Conservation (phyloP, 768 basidiomycete species). For the Termitomyces sp. region DNA sequence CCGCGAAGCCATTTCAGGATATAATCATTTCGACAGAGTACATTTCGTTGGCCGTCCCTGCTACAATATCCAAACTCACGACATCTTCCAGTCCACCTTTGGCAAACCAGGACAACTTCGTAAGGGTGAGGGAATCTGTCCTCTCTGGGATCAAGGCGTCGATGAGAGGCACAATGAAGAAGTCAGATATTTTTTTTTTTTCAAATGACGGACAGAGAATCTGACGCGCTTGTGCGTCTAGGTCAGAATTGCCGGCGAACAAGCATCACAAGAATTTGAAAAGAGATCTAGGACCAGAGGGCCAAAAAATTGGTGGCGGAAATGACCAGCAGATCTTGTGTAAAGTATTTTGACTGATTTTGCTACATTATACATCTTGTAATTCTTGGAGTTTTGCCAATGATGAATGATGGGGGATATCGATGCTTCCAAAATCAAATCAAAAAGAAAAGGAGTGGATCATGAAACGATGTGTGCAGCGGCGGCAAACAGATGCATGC, state of each 20-base stretch:
- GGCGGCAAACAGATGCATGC: neutral
- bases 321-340: neutral
- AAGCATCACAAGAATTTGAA: slow-evolving; percentile 56
- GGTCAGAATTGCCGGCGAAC: slow-evolving; percentile 66
- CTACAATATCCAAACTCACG: neutral
- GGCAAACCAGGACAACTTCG: neutral
- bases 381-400: neutral
- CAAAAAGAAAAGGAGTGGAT: neutral
- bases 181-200: slow-evolving; percentile 28
- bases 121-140: slow-evolving; percentile 37
- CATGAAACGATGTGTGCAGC: neutral
- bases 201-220: too few relatives aligned
- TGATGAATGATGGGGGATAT: neutral
- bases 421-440: neutral
- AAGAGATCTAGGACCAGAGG: slow-evolving; percentile 23
- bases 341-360: neutral
- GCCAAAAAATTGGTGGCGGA: neutral
- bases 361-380: neutral
- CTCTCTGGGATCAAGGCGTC: slow-evolving; percentile 53
- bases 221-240: neutral
- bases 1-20: slow-evolving; percentile 63
- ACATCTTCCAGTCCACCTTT: slow-evolving; percentile 12
- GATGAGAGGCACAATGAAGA: slow-evolving; percentile 65
- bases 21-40: slow-evolving; percentile 69
- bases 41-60: slow-evolving; percentile 12